Evolutionary conservation across 805 yeast genomes (phyloP).

Genomic region (Barnettozyma salicaria): DNA sequence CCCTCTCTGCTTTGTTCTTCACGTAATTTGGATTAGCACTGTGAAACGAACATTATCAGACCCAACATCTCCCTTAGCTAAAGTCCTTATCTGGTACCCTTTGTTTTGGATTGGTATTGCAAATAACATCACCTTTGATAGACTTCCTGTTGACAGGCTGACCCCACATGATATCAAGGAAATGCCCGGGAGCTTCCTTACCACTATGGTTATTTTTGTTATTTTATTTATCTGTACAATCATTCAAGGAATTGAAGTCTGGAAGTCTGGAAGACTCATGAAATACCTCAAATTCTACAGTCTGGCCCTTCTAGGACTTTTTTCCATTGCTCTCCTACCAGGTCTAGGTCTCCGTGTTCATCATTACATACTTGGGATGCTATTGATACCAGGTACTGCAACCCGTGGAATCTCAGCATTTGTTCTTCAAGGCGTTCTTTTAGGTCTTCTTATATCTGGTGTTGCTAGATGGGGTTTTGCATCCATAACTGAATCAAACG

Average conservation of each 20-base stretch:
- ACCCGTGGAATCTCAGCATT: conserved; percentile 67
- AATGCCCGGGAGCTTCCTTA: conserved; percentile 71
- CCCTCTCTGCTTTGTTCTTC: conserved; percentile 67
- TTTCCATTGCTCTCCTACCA: conserved; percentile 46
- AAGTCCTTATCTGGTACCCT: conserved; percentile 57
- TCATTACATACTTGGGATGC: conserved; percentile 74
- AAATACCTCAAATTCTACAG: conserved; percentile 53
- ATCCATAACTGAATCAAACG: conserved; percentile 73
- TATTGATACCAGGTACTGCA: conserved; percentile 78
- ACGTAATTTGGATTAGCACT: conserved; percentile 60
- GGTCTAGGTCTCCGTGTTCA: conserved; percentile 71
- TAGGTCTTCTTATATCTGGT: conserved; percentile 81
- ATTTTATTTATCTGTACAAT: conserved; percentile 49
- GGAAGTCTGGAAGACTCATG: conserved; percentile 69
- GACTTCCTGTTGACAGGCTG: conserved; percentile 81
- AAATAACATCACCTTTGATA: conserved; percentile 83
- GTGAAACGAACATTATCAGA: conserved; percentile 42
- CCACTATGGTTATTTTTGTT: conserved; percentile 47
- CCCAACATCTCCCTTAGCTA: conserved; percentile 36
- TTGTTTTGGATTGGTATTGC: conserved; percentile 79
- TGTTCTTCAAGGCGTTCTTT: conserved; percentile 74
- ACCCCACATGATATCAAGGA: conserved; percentile 62
- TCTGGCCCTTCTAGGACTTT: conserved; percentile 36
- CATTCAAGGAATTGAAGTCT: conserved; percentile 70
- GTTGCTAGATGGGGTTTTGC: conserved; percentile 92